Conservation (phyloP, 305 asterid species). For the Plantago coronopus region DNA sequence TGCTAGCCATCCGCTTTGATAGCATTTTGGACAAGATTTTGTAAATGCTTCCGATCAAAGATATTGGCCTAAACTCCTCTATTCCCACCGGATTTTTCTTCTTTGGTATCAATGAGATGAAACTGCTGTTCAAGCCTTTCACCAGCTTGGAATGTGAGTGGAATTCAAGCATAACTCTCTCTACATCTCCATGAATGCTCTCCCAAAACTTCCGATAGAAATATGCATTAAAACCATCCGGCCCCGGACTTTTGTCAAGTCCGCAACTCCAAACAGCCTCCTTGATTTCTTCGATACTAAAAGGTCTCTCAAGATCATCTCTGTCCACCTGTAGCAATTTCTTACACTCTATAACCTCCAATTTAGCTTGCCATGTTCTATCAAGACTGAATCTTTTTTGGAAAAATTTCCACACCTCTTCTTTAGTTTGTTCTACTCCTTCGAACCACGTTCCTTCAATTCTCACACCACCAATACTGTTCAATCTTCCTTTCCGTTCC, state of each 20-base stretch:
- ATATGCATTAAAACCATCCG: background rate
- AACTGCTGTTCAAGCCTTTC: background rate
- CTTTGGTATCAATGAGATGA: background rate
- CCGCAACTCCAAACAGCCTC: background rate
- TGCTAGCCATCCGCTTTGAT: background rate
- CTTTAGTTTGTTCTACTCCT: too few species aligned
- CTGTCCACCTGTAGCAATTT: too few species aligned
- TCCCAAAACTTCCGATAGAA: background rate
- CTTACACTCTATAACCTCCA: too few species aligned
- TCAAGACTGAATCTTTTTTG: too few species aligned
- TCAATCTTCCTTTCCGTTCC: too few species aligned
- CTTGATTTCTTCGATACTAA: background rate
- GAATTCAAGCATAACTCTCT: background rate
- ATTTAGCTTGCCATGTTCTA: too few species aligned
- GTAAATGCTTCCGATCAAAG: background rate
- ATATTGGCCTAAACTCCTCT: background rate
- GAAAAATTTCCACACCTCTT: too few species aligned
- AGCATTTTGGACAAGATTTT: background rate
- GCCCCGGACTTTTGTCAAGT: background rate
- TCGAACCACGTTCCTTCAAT: too few species aligned
- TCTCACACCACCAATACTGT: too few species aligned
- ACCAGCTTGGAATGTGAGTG: background rate
- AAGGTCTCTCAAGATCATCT: too few species aligned
- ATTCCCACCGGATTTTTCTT: background rate
- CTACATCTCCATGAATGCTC: background rate